phyloP scores from a whole-genome alignment of 768 basidiomycete genomes.

The Mycena vulgaris region DNA sequence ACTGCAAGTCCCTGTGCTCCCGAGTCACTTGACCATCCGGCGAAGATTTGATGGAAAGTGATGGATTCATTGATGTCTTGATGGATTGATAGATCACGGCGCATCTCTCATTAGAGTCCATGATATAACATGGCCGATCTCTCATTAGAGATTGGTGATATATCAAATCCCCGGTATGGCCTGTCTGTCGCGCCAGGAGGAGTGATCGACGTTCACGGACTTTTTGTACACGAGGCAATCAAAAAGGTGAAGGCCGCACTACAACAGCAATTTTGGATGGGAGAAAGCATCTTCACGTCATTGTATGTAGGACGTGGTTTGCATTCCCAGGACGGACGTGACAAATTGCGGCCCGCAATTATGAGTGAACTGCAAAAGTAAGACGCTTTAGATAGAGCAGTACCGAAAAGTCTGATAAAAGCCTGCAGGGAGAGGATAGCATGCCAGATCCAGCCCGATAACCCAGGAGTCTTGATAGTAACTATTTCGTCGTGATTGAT shows the following conservation, averaged over 20 bases:
- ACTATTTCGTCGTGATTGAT: slow-evolving; percentile 36
- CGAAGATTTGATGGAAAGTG: too few species aligned
- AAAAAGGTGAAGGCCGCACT: slow-evolving; percentile 60
- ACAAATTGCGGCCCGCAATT: slow-evolving; percentile 89
- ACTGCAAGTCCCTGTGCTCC: too few species aligned
- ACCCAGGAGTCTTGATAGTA: slow-evolving; percentile 81
- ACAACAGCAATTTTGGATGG: slow-evolving; percentile 53
- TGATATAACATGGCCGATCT: too few species aligned
- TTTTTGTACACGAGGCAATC: slow-evolving; percentile 64
- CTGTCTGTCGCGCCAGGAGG: too few species aligned
- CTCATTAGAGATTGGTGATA: too few species aligned
- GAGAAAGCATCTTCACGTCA: slow-evolving; percentile 55
- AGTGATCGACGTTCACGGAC: slow-evolving; percentile 66
- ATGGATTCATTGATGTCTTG: too few species aligned
- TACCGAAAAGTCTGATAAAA: not conserved
- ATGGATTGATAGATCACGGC: too few species aligned
- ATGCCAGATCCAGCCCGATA: slow-evolving; percentile 80
- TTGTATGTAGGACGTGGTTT: slow-evolving; percentile 86
- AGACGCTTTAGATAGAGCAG: not conserved
- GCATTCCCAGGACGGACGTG: slow-evolving; percentile 79
- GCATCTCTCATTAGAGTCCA: too few species aligned
- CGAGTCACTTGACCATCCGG: too few species aligned
- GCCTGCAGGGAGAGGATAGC: slow-evolving; percentile 72
- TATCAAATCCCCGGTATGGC: too few species aligned
- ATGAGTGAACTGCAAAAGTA: slow-evolving; percentile 82